Conservation (phyloP, 2,329 filamentous ascomycete species). For the Aspergillus spinulosporus region DNA sequence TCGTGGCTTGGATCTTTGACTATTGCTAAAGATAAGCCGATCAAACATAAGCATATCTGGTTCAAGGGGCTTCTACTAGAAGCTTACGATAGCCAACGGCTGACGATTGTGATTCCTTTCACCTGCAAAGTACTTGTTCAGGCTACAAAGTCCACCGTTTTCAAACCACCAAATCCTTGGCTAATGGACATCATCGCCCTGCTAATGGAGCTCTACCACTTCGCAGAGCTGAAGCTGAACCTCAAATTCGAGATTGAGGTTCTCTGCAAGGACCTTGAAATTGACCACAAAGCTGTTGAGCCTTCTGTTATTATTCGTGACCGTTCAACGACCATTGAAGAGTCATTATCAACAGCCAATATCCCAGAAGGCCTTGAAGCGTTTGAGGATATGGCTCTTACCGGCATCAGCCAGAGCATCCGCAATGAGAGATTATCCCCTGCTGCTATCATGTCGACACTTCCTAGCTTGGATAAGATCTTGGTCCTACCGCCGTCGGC, state of each 20-base stretch:
- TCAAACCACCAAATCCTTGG: constrained; percentile 95
- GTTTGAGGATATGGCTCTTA: constrained; percentile 80
- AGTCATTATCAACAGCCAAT: constrained; percentile 55
- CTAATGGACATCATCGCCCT: constrained; percentile 92
- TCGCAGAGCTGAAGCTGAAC: constrained; percentile 90
- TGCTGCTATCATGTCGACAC: constrained; percentile 71
- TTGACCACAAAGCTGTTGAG: constrained; percentile 91
- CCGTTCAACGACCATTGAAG: constrained; percentile 64
- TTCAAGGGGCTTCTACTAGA: constrained; percentile 96
- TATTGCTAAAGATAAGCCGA: constrained; percentile 88
- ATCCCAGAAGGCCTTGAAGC: constrained; percentile 70
- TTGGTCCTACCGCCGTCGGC: constrained; percentile 76
- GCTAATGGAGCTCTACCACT: constrained; percentile 89
- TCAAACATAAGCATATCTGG: constrained; percentile 93
- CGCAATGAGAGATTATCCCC: constrained; percentile 73
- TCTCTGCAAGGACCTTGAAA: constrained; percentile 82
- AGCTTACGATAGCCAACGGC: constrained; percentile 85
- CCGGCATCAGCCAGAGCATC: constrained; percentile 67
- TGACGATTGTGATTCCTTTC: constrained; percentile 92
- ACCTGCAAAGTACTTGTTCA: constrained; percentile 94
- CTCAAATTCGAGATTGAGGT: constrained; percentile 99
- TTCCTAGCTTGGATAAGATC: constrained; percentile 79
- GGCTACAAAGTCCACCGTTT: constrained; percentile 80
- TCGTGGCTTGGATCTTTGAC: constrained; percentile 92
- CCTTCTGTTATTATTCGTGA: constrained; percentile 84